phyloP scores from a whole-genome alignment of 179 eudicot species.

The Vitellaria paradoxa region DNA sequence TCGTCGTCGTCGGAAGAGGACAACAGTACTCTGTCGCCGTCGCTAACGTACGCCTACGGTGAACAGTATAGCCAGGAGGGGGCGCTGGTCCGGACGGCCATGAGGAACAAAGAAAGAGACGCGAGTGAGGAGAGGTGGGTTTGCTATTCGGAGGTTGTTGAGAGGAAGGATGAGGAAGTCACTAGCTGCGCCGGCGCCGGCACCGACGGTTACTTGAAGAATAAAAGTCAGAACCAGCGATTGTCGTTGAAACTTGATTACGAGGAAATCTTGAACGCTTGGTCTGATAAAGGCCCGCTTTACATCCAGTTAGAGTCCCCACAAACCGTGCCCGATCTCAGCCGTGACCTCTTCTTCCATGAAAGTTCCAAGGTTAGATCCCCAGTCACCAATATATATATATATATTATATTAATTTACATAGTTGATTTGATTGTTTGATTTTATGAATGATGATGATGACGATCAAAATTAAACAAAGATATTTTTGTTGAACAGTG shows the following conservation, averaged over 20 bases:
- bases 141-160: slow-evolving; percentile 47
- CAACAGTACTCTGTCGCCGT: slow-evolving; percentile 13
- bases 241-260: slow-evolving; percentile 60
- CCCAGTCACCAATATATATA: not conserved
- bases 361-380: slow-evolving; percentile 15
- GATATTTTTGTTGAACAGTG: too few species aligned
- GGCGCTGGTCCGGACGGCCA: slow-evolving; percentile 46
- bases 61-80: slow-evolving; percentile 22
- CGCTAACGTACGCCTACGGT: slow-evolving; percentile 20
- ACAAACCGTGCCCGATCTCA: slow-evolving; percentile 54
- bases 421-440: not conserved
- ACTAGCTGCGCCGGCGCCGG: slow-evolving; percentile 34
- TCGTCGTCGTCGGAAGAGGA: slow-evolving; percentile 2
- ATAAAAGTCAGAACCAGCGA: not conserved
- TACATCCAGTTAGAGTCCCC: slow-evolving; percentile 28
- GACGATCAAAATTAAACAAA: too few species aligned
- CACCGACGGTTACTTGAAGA: not conserved
- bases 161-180: slow-evolving; percentile 34
- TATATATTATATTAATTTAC: not conserved
- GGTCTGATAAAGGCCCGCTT: slow-evolving; percentile 54
- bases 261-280: slow-evolving; percentile 57
- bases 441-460: too few species aligned
- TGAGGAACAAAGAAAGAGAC: slow-evolving; percentile 34
- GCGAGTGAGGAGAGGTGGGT: slow-evolving; percentile 59
- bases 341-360: slow-evolving; percentile 21